Conservation (phyloP, 805 yeast species). For the Metschnikowia cerradonensis region DNA sequence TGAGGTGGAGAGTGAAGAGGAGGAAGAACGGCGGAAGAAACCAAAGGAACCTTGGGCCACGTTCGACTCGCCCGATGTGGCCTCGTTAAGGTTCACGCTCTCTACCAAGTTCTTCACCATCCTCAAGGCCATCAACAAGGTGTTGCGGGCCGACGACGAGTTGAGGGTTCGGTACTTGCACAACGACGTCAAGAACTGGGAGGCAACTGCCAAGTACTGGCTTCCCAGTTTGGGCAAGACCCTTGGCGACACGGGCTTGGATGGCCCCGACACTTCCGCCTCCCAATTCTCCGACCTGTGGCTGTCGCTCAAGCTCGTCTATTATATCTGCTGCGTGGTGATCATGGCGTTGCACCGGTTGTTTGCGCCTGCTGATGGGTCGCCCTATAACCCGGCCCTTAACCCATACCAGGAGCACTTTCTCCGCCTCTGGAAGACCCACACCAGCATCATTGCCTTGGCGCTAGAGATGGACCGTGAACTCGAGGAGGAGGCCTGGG, state of each 20-base stretch:
- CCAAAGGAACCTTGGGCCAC: conserved; percentile 8
- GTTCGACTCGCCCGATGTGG: conserved; percentile 16
- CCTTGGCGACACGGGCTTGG: background rate
- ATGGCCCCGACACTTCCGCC: conserved; percentile 16
- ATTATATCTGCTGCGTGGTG: conserved; percentile 31
- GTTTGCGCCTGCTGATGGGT: conserved; percentile 22
- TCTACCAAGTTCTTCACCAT: conserved; percentile 35
- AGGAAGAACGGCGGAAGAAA: background rate
- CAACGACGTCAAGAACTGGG: conserved; percentile 33
- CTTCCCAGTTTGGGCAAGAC: conserved; percentile 18
- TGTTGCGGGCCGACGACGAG: conserved; percentile 43
- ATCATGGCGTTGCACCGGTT: conserved; percentile 31
- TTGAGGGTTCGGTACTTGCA: conserved; percentile 35
- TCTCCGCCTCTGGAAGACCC: conserved; percentile 61
- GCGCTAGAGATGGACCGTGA: conserved; percentile 53
- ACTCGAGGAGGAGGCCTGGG: conserved; percentile 29
- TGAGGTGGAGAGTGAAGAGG: conserved; percentile 1
- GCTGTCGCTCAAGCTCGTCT: conserved; percentile 22
- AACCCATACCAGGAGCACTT: conserved; percentile 63
- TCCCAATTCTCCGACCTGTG: conserved; percentile 5
- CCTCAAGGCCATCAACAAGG: conserved; percentile 31
- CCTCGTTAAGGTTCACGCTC: conserved; percentile 31
- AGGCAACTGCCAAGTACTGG: conserved; percentile 24
- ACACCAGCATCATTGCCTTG: conserved; percentile 53
- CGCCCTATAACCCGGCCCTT: conserved; percentile 38